Evolutionary conservation across 805 yeast species (phyloP), one percentile per base, ranked within the genome.

Genomic region (Hanseniaspora lachancei): DNA sequence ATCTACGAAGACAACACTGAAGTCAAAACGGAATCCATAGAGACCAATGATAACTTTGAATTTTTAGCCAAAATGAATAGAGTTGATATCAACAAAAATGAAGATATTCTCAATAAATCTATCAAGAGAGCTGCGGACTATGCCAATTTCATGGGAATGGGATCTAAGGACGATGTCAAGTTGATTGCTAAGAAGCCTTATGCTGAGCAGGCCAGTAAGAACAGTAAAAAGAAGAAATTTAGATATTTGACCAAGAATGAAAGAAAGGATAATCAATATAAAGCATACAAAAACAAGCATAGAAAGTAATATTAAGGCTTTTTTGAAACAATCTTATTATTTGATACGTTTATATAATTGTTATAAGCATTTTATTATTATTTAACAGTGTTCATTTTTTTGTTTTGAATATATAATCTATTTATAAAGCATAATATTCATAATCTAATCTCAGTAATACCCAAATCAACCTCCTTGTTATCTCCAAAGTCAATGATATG

Each of bases 401-500:
- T 15, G 13, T 13, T 32, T 21, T 21, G 16, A 6, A 21, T 24
- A 38, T 29, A 46, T 15, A 15, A 16, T 10, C 21, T 16, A n/a
- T 21, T 38, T 47, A 53, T 32, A 38, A 32, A 7, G 34, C 44
- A 64, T 64, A 64, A 74, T 50, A 81, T 64, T 91, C 97, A 34
- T 84, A 78, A 61, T 93, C 97, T 18, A 89, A 70, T 63, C 93
- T 83, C 64, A 91, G 72, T 58, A 86, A 77, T 43, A 89, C 79
- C 99, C 99, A 93, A 52, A 88, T 69, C 80, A 89, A 86, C 64
- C 98, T 77, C 69, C 98, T 76, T 9, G 82, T 61, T 7, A 93
- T 72, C 66, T 93, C 98, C 54, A 89, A 68, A 3, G 79, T 60
- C 63, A 89, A 93, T 55, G 87, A 70, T 12, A 77, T 68, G 59